A percentile compares a stretch with the other conserved stretches of the same genome.
Conservation (phyloP, 768 basidiomycete species). For the Boletus vinaceobasis region DNA sequence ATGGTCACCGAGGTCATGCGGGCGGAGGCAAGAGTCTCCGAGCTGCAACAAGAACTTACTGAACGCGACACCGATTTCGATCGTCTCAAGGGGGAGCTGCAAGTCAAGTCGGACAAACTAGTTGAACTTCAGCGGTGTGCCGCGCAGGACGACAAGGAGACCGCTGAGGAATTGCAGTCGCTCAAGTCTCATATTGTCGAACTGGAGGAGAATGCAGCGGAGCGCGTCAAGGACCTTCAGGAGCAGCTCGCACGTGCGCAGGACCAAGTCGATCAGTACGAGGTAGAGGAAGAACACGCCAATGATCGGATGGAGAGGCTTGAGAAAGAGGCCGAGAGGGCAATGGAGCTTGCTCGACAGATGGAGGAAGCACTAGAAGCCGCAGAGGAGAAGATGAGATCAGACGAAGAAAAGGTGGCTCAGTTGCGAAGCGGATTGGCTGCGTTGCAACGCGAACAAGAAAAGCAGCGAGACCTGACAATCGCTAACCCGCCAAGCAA, state of each 20-base stretch:
- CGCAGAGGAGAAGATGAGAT: slow-evolving; percentile 65
- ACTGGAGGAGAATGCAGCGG: slow-evolving; percentile 54
- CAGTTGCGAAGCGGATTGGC: slow-evolving; percentile 49
- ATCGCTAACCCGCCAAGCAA: slow-evolving; percentile 30
- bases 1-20: slow-evolving; percentile 31
- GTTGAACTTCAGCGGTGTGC: slow-evolving; percentile 23
- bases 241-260: slow-evolving; percentile 47
- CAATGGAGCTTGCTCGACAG: slow-evolving; percentile 57
- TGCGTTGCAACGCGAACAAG: slow-evolving; percentile 56
- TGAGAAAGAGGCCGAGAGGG: slow-evolving; percentile 49
- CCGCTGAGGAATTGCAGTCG: slow-evolving; percentile 34
- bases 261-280: slow-evolving; percentile 43
- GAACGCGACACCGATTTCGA: slow-evolving; percentile 33
- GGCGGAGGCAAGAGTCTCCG: slow-evolving; percentile 34
- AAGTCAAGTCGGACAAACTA: slow-evolving; percentile 29
- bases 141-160: slow-evolving; percentile 24
- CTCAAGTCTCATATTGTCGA: slow-evolving; percentile 52
- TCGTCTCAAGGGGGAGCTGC: slow-evolving; percentile 43
- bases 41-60: slow-evolving; percentile 45
- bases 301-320: slow-evolving; percentile 48
- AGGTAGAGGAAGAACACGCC: slow-evolving; percentile 45
- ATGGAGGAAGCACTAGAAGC: slow-evolving; percentile 76
- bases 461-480: slow-evolving; percentile 32
- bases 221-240: slow-evolving; percentile 56
- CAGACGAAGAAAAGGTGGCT: slow-evolving; percentile 53